Evolutionary conservation across 2,329 filamentous ascomycete genomes (phyloP).

Genomic region (Xylariomycetidae sp.): DNA sequence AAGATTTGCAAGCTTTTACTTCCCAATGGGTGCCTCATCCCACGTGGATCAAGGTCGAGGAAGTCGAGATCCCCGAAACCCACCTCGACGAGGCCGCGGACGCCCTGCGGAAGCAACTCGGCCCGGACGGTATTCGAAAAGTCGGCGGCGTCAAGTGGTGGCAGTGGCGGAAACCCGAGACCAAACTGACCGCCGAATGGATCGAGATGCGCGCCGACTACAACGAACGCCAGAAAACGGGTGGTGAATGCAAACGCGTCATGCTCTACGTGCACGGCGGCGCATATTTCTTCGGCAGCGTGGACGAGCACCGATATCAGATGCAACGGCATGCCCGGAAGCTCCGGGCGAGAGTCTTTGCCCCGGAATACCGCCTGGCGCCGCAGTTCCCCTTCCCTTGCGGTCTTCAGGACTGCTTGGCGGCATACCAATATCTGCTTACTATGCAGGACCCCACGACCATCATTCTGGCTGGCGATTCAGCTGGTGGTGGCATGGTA

Average conservation of each 20-base stretch:
- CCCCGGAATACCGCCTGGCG: constrained; percentile 78
- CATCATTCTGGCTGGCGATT: constrained; percentile 86
- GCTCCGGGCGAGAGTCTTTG: constrained; percentile 82
- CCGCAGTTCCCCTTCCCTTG: constrained; percentile 97
- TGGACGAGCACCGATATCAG: constrained; percentile 97
- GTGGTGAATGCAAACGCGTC: constrained; percentile 60
- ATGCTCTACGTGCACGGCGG: constrained; percentile 95
- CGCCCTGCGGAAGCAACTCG: constrained; percentile 67
- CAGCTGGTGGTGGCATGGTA: constrained; percentile 88
- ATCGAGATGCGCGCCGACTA: constrained; percentile 90
- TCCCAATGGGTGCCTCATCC: constrained; percentile 86
- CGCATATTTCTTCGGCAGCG: constrained; percentile 90
- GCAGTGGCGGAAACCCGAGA: constrained; percentile 71
- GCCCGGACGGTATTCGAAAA: constrained; percentile 62
- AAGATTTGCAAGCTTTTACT: constrained; percentile 89
- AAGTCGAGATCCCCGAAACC: constrained; percentile 58
- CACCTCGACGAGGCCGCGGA: constrained; percentile 61
- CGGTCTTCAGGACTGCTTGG: constrained; percentile 81
- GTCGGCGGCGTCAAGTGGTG: constrained; percentile 84
- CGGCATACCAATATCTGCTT: constrained; percentile 79
- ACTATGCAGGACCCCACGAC: constrained; percentile 69
- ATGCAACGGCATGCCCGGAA: constrained; percentile 94
- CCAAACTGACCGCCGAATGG: constrained; percentile 77
- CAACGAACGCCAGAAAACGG: constrained; percentile 59
- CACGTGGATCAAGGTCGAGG: constrained; percentile 76